Evolutionary conservation across 2,329 filamentous ascomycete genomes (phyloP).

Genomic region (Pezicula rhizophila): DNA sequence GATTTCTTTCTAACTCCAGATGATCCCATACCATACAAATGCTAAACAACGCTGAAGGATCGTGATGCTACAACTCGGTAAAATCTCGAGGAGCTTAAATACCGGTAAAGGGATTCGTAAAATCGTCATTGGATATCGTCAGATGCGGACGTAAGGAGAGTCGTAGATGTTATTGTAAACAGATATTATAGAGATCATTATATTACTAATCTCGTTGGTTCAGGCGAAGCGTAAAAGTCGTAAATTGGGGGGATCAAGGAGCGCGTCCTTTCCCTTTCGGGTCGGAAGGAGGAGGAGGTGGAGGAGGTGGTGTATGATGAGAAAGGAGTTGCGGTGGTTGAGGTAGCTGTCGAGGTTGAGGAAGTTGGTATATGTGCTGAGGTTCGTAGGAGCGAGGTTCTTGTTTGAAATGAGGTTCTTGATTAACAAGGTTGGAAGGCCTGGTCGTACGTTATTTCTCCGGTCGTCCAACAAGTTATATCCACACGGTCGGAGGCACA

Average conservation of each 20-base stretch:
- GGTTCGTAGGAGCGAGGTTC: conserved; percentile 17
- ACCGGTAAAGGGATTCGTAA: conserved; percentile 13
- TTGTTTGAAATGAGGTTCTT: conserved; percentile 15
- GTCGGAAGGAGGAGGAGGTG: conserved; percentile 19
- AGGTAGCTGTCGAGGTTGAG: conserved; percentile 11
- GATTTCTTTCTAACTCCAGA: too few relatives aligned
- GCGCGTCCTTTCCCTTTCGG: conserved; percentile 22
- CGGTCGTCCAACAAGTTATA: conserved; percentile 19
- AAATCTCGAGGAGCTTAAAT: not conserved
- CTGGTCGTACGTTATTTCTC: conserved; percentile 28
- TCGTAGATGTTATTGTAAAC: conserved; percentile 1
- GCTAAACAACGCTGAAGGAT: not conserved
- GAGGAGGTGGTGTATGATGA: conserved; percentile 20
- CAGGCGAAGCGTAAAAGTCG: conserved; percentile 2
- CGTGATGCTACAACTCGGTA: conserved; percentile 1
- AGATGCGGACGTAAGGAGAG: conserved; percentile 1
- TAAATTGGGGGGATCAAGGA: conserved; percentile 17
- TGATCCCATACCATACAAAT: not conserved
- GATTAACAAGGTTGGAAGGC: conserved; percentile 23
- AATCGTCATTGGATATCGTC: conserved; percentile 4
- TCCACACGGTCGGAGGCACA: conserved; percentile 31
- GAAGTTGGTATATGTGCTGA: conserved; percentile 13
- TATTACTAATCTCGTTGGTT: conserved; percentile 1
- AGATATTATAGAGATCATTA: conserved; percentile 1
- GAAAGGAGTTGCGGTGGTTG: conserved; percentile 9